phyloP scores from a whole-genome alignment of 139 green algal species.

The Deuterostichococcus epilithicus region DNA sequence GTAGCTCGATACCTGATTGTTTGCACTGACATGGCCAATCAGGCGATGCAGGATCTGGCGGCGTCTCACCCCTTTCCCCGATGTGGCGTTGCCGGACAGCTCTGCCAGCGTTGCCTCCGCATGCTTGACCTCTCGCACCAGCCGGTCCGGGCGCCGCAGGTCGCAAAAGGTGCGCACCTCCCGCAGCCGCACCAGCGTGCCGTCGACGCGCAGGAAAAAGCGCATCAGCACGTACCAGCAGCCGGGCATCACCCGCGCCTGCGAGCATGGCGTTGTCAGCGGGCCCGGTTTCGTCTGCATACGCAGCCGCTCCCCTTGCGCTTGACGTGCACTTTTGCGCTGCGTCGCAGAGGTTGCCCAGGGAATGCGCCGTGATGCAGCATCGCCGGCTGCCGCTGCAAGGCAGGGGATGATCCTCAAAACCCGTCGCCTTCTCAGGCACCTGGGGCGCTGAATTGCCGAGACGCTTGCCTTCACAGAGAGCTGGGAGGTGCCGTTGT shows the following conservation, averaged over 20 bases:
- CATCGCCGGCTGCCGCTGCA: too few relatives aligned
- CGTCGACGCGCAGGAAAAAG: constrained; percentile 86
- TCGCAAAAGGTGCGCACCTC: constrained; percentile 74
- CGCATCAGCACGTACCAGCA: constrained; percentile 88
- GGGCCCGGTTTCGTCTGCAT: neutral
- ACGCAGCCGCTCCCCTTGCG: neutral
- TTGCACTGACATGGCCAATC: too few relatives aligned
- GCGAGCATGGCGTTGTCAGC: neutral
- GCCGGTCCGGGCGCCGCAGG: neutral
- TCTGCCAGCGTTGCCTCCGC: constrained; percentile 60
- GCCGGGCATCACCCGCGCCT: constrained; percentile 66
- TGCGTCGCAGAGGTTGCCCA: too few relatives aligned
- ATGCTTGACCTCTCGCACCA: constrained; percentile 47
- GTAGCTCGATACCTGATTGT: too few relatives aligned
- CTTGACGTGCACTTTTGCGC: neutral
- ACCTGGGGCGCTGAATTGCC: neutral
- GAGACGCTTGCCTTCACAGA: constrained; percentile 29
- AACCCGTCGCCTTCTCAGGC: too few relatives aligned
- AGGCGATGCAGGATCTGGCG: too few relatives aligned
- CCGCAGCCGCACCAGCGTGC: constrained; percentile 63
- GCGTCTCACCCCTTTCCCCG: constrained; percentile 25
- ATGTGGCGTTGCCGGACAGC: constrained; percentile 47
- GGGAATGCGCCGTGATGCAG: too few relatives aligned
- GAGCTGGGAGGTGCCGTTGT: constrained; percentile 73
- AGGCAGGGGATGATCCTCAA: too few relatives aligned